Evolutionary conservation across 495 filamentous ascomycete species (phyloP).

Genomic region (Penicillium odoratum): DNA sequence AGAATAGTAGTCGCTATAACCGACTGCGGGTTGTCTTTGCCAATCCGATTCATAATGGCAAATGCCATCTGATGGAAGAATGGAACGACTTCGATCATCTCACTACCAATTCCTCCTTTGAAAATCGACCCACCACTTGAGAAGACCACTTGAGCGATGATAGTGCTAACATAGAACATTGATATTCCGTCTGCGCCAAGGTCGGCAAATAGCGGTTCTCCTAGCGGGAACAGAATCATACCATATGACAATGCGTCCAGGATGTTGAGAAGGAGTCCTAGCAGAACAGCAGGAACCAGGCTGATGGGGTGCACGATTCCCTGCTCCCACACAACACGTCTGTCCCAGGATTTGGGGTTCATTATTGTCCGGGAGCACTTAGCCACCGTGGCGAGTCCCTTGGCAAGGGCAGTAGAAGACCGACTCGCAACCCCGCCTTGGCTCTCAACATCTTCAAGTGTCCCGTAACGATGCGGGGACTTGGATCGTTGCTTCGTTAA

Average conservation of each 20-base stretch:
- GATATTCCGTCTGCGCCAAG: conserved; percentile 93
- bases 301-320: conserved; percentile 64
- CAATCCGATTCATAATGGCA: conserved; percentile 76
- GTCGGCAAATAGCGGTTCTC: conserved; percentile 75
- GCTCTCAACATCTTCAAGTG: conserved; percentile 39
- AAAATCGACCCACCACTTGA: conserved; percentile 84
- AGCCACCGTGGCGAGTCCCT: conserved; percentile 26
- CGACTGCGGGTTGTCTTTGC: conserved; percentile 75
- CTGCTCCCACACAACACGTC: conserved; percentile 59
- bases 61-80: conserved; percentile 98
- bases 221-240: conserved; percentile 94
- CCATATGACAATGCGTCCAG: conserved; percentile 94
- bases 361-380: conserved; percentile 27
- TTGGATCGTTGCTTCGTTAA: conserved; percentile 39
- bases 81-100: conserved; percentile 97
- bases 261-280: conserved; percentile 88
- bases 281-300: conserved; percentile 78
- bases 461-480: conserved; percentile 35
- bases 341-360: conserved; percentile 74
- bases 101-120: conserved; percentile 90
- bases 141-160: conserved; percentile 91
- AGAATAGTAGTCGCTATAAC: conserved; percentile 91
- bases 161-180: conserved; percentile 98
- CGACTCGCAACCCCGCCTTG: conserved; percentile 24
- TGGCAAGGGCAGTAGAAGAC: conserved; percentile 17